Base-by-base conservation (phyloP, 2,329 filamentous ascomycete genomes). In the Penicillium olsonii region DNA sequence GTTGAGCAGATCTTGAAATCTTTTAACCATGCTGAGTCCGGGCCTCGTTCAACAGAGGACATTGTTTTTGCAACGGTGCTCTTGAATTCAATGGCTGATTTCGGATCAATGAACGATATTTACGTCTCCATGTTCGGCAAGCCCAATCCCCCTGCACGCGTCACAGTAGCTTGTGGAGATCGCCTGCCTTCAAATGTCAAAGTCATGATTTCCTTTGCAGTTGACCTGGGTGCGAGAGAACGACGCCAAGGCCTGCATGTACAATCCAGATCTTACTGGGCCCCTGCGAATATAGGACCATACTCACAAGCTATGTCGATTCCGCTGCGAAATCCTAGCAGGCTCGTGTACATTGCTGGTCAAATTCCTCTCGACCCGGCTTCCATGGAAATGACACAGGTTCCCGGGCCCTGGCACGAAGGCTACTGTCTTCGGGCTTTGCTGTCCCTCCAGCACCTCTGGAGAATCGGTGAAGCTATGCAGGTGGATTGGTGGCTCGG, bases 241-340 rank as follows among this genome's bases (percentile, higher is more conserved):
- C 45, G 51, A 33, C 69, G 76, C 26, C 68, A 73, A 49, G 88
- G 71, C 0, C 79, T 97, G 1, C 94, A 99, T 68, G 92, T 99
- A 5, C 94, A 97, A 71, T 92, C 88, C 3, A 79, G 89, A 33
- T 95, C 90, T 10, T 97, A 97, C 77, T 99, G 94, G 94, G 94
- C 94, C 0, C 94, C 94, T 0, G 92, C 94, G 17, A 97, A 97
- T 65, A 97, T 99, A 45, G 94, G 94, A 0, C 94, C 94, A 0
- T 97, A 97, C 70, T 96, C 92, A 48, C 94, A 99, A 73, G 90
- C 91, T 4, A 84, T 94, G 10, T 63, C 78, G 8, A 50, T 67
- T 8, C 58, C 62, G 3, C 44, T 67, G 22, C 54, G 63, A 17
- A 64, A 65, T 10, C 45, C 55, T 27, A 60, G 61, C 35, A 65